These are phyloP conservation scores for Cryptococcus wingfieldii DNA, from an alignment of 1,284 basidiomycete species.

Conservation along the genomic window DNA sequence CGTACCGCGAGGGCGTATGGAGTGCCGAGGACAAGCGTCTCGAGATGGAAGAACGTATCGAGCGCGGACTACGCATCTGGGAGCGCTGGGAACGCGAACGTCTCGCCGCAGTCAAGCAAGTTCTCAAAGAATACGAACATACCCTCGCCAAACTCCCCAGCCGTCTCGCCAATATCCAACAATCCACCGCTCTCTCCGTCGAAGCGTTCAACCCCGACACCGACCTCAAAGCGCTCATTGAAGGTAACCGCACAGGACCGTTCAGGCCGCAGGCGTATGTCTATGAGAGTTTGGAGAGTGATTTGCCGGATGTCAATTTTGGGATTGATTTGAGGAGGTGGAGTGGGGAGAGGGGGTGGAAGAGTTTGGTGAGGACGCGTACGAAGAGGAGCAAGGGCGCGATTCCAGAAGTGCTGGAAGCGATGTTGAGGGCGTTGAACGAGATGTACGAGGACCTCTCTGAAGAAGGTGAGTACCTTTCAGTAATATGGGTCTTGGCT, in stretches of 20 bases:
- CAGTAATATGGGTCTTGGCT: constrained; percentile 1
- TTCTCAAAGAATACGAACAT: constrained; percentile 76
- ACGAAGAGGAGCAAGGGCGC: constrained; percentile 53
- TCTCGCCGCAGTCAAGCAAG: constrained; percentile 73
- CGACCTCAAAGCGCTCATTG: constrained; percentile 65
- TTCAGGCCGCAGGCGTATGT: constrained; percentile 77
- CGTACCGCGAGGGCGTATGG: constrained; percentile 61
- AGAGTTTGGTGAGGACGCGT: constrained; percentile 33
- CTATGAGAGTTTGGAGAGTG: constrained; percentile 75
- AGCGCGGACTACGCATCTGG: constrained; percentile 70
- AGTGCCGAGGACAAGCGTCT: constrained; percentile 67
- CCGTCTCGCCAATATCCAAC: constrained; percentile 60
- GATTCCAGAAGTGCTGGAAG: constrained; percentile 71
- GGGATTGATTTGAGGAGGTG: constrained; percentile 82
- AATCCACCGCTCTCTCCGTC: constrained; percentile 67
- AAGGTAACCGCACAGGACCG: constrained; percentile 81
- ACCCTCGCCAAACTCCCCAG: constrained; percentile 67
- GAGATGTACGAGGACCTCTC: constrained; percentile 63
- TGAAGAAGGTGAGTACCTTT: constrained; percentile 59
- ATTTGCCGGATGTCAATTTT: constrained; percentile 76
- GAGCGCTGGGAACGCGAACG: constrained; percentile 82
- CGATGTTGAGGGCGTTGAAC: constrained; percentile 62
- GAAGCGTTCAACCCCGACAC: constrained; percentile 79
- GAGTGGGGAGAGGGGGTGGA: constrained; percentile 63
- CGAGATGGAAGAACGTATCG: constrained; percentile 75